phyloP scores from a whole-genome alignment of 2,329 filamentous ascomycete species.

The Gaeumannomyces tritici region DNA sequence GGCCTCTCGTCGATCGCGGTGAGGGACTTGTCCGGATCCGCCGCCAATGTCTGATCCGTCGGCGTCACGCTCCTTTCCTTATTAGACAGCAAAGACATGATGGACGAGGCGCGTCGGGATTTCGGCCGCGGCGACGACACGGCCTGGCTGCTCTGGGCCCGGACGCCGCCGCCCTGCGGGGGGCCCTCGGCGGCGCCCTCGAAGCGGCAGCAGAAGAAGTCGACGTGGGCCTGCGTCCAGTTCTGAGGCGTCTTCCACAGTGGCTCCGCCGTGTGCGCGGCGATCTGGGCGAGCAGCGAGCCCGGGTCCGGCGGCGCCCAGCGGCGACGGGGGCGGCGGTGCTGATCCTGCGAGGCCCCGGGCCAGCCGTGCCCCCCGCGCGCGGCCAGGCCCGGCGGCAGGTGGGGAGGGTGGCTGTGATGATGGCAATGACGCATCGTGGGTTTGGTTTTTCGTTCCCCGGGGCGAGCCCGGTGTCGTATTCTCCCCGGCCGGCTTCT shows the following conservation, averaged over 20 bases:
- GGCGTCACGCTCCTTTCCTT: background rate
- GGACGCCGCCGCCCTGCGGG: background rate
- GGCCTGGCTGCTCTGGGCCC: background rate
- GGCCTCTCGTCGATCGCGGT: background rate
- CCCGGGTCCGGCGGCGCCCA: background rate
- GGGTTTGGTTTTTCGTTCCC: background rate
- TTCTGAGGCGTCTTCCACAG: background rate
- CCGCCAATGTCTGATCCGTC: too few relatives aligned
- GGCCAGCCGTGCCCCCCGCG: background rate
- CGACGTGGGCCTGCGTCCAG: background rate
- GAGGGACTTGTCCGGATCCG: too few relatives aligned
- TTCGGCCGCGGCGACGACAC: background rate
- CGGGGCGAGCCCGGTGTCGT: too few relatives aligned
- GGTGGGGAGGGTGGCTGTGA: background rate
- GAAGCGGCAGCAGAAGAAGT: background rate
- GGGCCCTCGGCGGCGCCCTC: background rate
- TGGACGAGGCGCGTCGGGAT: background rate
- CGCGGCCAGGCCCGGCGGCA: background rate
- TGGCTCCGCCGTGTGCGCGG: background rate
- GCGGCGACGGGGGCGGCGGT: too few relatives aligned
- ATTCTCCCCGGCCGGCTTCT: too few relatives aligned
- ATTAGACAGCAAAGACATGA: background rate
- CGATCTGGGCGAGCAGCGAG: background rate
- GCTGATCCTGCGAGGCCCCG: background rate
- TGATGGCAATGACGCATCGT: background rate